Conservation (phyloP, 2,329 filamentous ascomycete genomes). For the Knoxdaviesia proteae region DNA sequence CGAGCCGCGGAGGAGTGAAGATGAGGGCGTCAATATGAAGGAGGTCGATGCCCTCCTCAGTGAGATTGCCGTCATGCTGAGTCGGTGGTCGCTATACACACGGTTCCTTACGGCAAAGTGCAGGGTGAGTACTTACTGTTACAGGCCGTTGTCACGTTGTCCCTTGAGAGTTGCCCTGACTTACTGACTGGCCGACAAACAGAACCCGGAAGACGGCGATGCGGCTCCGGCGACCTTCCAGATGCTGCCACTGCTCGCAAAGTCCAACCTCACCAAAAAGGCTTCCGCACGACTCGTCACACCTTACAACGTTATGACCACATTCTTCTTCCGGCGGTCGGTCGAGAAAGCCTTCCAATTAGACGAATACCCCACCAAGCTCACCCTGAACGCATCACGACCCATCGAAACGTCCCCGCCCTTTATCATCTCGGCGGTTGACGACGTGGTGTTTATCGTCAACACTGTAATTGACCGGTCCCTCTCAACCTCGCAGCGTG, state of each 20-base stretch:
- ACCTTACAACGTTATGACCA: constrained; percentile 82
- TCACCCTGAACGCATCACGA: constrained; percentile 56
- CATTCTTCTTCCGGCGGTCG: constrained; percentile 88
- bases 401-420: constrained; percentile 60
- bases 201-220: constrained; percentile 15
- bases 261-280: constrained; percentile 66
- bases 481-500: constrained; percentile 64
- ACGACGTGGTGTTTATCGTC: constrained; percentile 99
- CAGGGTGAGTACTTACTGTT: constrained; percentile 31
- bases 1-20: constrained; percentile 47
- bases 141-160: not conserved
- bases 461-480: constrained; percentile 78
- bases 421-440: constrained; percentile 84
- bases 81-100: constrained; percentile 79
- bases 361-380: constrained; percentile 64
- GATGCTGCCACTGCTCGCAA: constrained; percentile 50
- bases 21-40: constrained; percentile 91
- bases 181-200: too few relatives aligned
- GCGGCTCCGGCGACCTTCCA: constrained; percentile 33
- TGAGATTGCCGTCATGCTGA: constrained; percentile 81
- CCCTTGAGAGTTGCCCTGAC: too few relatives aligned
- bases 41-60: constrained; percentile 74
- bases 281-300: constrained; percentile 50
- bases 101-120: constrained; percentile 78
- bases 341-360: constrained; percentile 96